Percentiles rank a stretch among this genome's conserved stretches.
Conservation (phyloP, 495 filamentous ascomycete genomes). For the Podospora sp. region DNA sequence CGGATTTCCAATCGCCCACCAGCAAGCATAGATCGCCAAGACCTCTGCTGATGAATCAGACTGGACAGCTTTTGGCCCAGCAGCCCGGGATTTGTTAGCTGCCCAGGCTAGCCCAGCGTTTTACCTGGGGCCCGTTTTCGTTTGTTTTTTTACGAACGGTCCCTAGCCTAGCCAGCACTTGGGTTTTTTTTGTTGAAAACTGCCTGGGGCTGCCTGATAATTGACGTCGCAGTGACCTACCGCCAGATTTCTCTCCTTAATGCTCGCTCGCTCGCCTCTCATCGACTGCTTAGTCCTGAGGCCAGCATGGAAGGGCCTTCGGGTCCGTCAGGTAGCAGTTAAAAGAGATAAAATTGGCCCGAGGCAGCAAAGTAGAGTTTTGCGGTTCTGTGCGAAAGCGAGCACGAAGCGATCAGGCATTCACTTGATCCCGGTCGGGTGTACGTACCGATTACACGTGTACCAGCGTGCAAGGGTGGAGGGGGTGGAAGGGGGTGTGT, state of each 20-base stretch:
- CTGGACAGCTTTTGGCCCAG: too few species aligned
- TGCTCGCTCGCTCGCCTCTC: neutral
- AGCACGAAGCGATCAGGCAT: neutral
- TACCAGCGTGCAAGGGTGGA: neutral
- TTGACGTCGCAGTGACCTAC: too few species aligned
- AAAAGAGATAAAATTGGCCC: neutral
- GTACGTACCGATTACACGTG: conserved; percentile 12
- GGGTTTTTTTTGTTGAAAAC: too few species aligned
- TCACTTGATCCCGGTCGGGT: neutral
- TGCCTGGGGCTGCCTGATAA: too few species aligned
- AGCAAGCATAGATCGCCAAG: neutral
- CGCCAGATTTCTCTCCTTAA: too few species aligned
- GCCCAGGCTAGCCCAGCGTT: too few species aligned
- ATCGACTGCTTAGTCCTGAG: neutral
- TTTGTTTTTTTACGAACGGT: too few species aligned
- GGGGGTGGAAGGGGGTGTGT: neutral
- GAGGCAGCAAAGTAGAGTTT: neutral
- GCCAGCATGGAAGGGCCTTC: too few species aligned
- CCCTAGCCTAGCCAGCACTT: too few species aligned
- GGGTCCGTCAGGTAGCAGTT: neutral
- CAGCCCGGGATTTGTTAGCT: too few species aligned
- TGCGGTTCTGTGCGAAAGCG: neutral
- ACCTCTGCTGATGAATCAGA: conserved; percentile 8
- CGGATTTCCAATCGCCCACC: neutral
- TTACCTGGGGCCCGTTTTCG: too few species aligned